These are phyloP conservation scores for Rutidosis leptorrhynchoides DNA, from an alignment of 129 eudicot genomes.

Conservation along the genomic window DNA sequence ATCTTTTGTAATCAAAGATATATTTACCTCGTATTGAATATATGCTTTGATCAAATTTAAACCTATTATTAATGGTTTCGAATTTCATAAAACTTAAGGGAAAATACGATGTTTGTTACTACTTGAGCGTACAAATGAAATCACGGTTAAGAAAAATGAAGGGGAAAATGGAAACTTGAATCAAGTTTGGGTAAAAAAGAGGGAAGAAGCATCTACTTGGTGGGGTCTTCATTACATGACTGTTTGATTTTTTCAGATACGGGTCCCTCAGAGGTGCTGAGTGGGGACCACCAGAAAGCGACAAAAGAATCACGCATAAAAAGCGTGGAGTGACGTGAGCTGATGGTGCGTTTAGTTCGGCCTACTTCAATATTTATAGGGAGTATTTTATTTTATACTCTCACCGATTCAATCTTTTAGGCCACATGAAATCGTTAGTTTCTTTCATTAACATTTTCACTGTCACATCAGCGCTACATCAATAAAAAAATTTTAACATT, in stretches of 20 bases:
- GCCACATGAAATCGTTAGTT: too few species aligned
- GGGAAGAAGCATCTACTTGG: slow-evolving; percentile 17
- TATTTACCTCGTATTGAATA: too few species aligned
- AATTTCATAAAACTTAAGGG: too few species aligned
- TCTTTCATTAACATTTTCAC: too few species aligned
- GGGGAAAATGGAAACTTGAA: neutral
- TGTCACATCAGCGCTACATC: too few species aligned
- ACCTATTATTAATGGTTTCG: too few species aligned
- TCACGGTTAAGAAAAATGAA: neutral
- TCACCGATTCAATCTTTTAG: too few species aligned
- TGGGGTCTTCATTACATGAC: slow-evolving; percentile 1
- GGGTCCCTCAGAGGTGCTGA: slow-evolving; percentile 24
- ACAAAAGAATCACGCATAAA: slow-evolving; percentile 29
- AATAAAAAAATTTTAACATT: too few species aligned
- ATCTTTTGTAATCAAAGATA: too few species aligned
- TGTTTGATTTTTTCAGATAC: slow-evolving; percentile 20
- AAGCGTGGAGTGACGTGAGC: slow-evolving; percentile 26
- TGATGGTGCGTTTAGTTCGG: slow-evolving; percentile 4
- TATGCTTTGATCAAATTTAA: too few species aligned
- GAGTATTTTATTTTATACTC: too few species aligned
- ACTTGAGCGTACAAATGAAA: slow-evolving; percentile 8
- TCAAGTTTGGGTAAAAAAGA: slow-evolving; percentile 14
- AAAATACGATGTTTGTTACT: neutral
- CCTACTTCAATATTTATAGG: too few species aligned
- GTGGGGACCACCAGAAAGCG: slow-evolving; percentile 20